Base-by-base conservation (phyloP, 805 yeast species). In the Teunomyces atbi region DNA sequence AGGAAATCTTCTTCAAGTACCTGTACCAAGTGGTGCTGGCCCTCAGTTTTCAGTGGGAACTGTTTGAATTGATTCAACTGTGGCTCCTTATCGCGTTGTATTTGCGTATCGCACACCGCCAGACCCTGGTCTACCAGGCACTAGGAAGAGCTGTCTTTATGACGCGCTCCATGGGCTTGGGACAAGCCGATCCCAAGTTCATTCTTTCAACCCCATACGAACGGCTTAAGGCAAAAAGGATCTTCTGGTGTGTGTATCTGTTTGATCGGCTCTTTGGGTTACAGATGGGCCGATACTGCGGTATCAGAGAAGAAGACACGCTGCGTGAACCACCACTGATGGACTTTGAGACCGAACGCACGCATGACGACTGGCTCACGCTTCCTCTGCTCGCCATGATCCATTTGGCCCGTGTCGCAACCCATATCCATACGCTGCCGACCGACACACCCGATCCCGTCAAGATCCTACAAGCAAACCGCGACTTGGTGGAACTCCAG, bases 161-260 rank as follows among this genome's bases (percentile, higher is more conserved):
- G 71, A 56, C 68, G 23, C 61, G 66, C 13, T 52, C 65, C 4
- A 71, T 72, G 76, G 76, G 74, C 6, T 33, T 53, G 19, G 61
- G 64, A 10, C 59, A 59, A 43, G 48, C 53, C 4, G 44, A 48
- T 16, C 54, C 55, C 3, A 56, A 51, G 21, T 42, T 50, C n/a
- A 33, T 58, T 18, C 43, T 51, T 37, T 41, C 69, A 51, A 58
- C 70, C 6, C 58, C 65, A 3, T 71, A 71, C 56, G 83, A 79
- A 50, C 57, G 53, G 15, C 47, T 70, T 10, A 81, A 81, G 54
- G 73, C 79, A 1, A 66, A 66, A 52, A 65, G 84, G 41, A 71
- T 81, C 1, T 82, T 78, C 56, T 81, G 83, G 81, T 51, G 73
- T 16, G 77, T 76, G 5, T 82, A 74, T 53, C 70, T 78, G 1